These are phyloP conservation scores for Ophiobolus disseminans DNA, from an alignment of 2,329 filamentous ascomycete species.

Conservation along the genomic window DNA sequence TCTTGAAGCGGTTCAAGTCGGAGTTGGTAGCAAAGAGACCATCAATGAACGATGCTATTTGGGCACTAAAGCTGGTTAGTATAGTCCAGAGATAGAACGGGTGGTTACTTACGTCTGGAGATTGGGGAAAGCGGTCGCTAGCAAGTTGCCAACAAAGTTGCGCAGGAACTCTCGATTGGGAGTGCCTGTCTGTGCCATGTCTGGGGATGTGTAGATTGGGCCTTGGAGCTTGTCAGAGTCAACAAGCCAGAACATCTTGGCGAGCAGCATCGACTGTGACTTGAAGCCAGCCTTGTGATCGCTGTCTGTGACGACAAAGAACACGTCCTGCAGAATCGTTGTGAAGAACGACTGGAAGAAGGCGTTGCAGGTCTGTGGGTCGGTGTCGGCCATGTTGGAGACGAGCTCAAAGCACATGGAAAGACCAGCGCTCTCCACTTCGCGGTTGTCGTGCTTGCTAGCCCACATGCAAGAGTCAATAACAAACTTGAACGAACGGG, in stretches of 20 bases:
- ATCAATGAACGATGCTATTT: conserved; percentile 90
- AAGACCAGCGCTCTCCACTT: conserved; percentile 93
- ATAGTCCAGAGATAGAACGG: background rate
- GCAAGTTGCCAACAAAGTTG: conserved; percentile 82
- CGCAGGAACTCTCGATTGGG: conserved; percentile 89
- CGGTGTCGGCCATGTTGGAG: conserved; percentile 94
- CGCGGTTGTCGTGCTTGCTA: conserved; percentile 99
- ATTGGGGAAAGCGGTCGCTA: conserved; percentile 92
- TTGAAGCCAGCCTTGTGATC: conserved; percentile 99
- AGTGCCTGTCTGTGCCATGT: conserved; percentile 83
- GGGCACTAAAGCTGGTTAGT: conserved; percentile 64
- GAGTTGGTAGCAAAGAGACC: conserved; percentile 87
- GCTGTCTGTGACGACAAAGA: conserved; percentile 96
- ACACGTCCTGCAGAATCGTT: conserved; percentile 93
- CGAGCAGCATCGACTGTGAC: conserved; percentile 90
- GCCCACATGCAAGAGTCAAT: conserved; percentile 99
- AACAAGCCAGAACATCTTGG: conserved; percentile 97
- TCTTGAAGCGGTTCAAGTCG: conserved; percentile 92
- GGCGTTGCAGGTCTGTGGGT: conserved; percentile 82
- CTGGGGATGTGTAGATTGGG: conserved; percentile 79
- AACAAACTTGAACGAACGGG: conserved; percentile 97
- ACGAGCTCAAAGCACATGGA: conserved; percentile 98
- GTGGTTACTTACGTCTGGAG: conserved; percentile 75
- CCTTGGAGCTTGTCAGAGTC: conserved; percentile 88
- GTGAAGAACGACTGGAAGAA: conserved; percentile 99